Percentiles rank a stretch among this genome's conserved stretches.
These are phyloP conservation scores for Colletotrichum spinosum DNA, from an alignment of 2,329 filamentous ascomycete genomes.

Conservation along the genomic window DNA sequence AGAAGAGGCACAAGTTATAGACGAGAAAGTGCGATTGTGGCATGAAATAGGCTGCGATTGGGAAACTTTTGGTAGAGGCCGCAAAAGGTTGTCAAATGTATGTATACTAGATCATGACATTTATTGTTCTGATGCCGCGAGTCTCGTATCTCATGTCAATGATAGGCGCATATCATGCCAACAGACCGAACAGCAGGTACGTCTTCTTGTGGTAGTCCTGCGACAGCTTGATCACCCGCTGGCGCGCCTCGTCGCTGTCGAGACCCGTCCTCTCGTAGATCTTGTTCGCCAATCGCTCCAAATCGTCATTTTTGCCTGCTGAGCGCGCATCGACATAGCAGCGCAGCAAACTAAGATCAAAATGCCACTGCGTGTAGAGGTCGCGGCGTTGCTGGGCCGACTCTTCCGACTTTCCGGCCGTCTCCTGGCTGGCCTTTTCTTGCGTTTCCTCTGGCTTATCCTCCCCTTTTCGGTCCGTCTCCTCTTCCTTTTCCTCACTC, in stretches of 20 bases:
- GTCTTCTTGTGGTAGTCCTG: slow-evolving; percentile 87
- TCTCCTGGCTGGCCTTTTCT: slow-evolving; percentile 17
- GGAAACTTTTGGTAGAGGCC: too few relatives aligned
- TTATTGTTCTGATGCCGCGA: neutral
- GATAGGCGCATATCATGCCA: slow-evolving; percentile 57
- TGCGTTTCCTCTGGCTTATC: neutral
- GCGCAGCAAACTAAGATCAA: slow-evolving; percentile 67
- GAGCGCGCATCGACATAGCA: slow-evolving; percentile 53
- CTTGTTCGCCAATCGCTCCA: slow-evolving; percentile 59
- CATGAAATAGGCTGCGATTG: neutral
- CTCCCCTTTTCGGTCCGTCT: neutral
- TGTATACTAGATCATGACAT: slow-evolving; percentile 2
- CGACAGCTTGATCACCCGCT: slow-evolving; percentile 71
- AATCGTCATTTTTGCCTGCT: slow-evolving; percentile 42
- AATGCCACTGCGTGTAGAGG: slow-evolving; percentile 69
- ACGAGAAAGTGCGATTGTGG: neutral
- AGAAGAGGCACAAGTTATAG: slow-evolving; percentile 95
- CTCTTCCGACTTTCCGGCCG: slow-evolving; percentile 30
- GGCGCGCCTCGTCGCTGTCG: slow-evolving; percentile 57
- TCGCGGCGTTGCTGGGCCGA: slow-evolving; percentile 53
- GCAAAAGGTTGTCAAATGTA: neutral
- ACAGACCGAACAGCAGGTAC: slow-evolving; percentile 82
- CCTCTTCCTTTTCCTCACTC: slow-evolving; percentile 28
- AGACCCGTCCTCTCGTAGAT: slow-evolving; percentile 60
- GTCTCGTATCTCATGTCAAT: too few relatives aligned